phyloP scores from a whole-genome alignment of 2,329 filamentous ascomycete species.

The Aspergillus sp. region DNA sequence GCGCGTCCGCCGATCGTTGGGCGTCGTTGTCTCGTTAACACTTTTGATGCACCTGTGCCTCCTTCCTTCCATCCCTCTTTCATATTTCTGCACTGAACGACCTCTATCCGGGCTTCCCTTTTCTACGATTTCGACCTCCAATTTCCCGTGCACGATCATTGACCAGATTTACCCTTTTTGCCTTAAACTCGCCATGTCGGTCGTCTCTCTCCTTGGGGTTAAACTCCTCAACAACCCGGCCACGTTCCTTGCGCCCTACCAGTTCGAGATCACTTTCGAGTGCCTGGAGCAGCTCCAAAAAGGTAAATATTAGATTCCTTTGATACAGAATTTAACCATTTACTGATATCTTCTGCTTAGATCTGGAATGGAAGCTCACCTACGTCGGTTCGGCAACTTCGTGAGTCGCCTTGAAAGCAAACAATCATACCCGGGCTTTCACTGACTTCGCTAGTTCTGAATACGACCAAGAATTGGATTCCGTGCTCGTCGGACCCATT shows the following conservation, averaged over 20 bases:
- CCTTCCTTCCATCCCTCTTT: constrained; percentile 14
- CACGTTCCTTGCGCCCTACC: constrained; percentile 83
- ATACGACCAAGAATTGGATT: constrained; percentile 97
- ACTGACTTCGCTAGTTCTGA: constrained; percentile 60
- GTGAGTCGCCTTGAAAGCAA: constrained; percentile 48
- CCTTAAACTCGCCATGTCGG: constrained; percentile 64
- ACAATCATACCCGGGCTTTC: constrained; percentile 1
- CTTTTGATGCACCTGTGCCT: constrained; percentile 5
- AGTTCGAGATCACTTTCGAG: constrained; percentile 98
- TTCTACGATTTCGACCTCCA: constrained; percentile 2
- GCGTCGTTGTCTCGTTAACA: constrained; percentile 11
- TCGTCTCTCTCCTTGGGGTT: constrained; percentile 91
- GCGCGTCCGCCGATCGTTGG: constrained; percentile 17
- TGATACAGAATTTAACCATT: neutral
- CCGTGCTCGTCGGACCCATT: constrained; percentile 92
- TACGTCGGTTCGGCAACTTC: constrained; percentile 98
- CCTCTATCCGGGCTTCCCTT: neutral
- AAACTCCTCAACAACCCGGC: constrained; percentile 97
- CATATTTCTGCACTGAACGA: constrained; percentile 7
- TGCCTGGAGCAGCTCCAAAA: constrained; percentile 92
- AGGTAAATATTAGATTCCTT: constrained; percentile 46
- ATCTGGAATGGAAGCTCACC: constrained; percentile 98
- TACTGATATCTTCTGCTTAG: constrained; percentile 42
- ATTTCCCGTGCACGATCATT: neutral
- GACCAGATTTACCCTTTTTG: neutral